Evolutionary conservation across 306 rosid species (phyloP), one percentile per base, ranked within the genome.

Genomic region (Oemleria cerasiformis): DNA sequence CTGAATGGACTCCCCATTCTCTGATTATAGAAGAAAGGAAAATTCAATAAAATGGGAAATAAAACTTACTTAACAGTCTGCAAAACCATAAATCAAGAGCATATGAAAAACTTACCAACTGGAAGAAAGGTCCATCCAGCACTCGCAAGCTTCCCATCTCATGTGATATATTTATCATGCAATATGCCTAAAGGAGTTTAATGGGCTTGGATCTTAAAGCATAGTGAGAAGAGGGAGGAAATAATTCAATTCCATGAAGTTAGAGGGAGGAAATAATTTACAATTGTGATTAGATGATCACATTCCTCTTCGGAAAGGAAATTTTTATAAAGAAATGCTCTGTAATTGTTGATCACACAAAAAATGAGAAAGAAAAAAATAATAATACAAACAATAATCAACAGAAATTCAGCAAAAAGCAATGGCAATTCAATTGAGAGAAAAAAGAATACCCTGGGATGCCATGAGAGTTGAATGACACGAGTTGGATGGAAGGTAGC

Each of bases 61-160:
- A 60, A 65, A n/a, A 19, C 14, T 61, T 65, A 57, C 25, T 51
- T 60, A 68, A 6, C 30, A 41, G 34, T 40, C n/a, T 5, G 72
- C 45, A 7, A 58, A 66, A 61, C 63, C 20, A 53, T 42, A 48
- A 72, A 74, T 60, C 30, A 44, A 73, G 6, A 13, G 19, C 51
- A 50, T 23, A 39, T 21, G 39, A 58, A 47, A 50, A 65, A 65
- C 77, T 75, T 74, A 94, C 99, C 96, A 58, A 61, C 0, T 21
- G 97, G 99, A 82, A 89, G 90, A 83, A 94, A 91, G 56, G 99
- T 94, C 99, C 97, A 94, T 62, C 95, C 80, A 8, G 96, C 88
- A 73, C 91, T 62, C 84, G n/a, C 88, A 81, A 16, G 77, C 76
- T 84, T 94, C 99, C 55, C 43, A 53, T 38, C 62, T 30, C n/a